Base-by-base conservation (phyloP, 371 early-diverging fungal genomes). In the Paraphysoderma sedebokerense region DNA sequence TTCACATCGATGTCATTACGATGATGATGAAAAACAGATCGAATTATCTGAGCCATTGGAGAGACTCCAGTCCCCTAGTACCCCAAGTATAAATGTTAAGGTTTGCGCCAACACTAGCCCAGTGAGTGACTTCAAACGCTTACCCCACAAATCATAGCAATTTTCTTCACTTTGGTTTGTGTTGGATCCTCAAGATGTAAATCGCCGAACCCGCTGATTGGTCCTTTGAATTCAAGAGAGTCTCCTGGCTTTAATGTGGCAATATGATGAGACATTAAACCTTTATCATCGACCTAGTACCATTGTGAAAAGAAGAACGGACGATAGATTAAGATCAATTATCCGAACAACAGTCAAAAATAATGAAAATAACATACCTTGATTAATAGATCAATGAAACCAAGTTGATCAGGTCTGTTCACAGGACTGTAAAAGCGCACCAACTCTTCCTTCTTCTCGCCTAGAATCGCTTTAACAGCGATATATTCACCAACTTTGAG, bases 201-300 rank as follows among this genome's bases (percentile, higher is more conserved):
- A 5, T 42, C 13, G 3, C 30, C 30, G 42, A 42, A 42, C 6
- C 5, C 8, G 26, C 42, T 31, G n/a, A 42, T 17, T 13, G 42
- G 42, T 2, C 42, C 42, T 22, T 42, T 42, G 28, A 42, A 42
- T 31, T 42, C 42, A 32, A 42, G 42, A 5, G 42, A n/a, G 27
- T 42, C 42, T 8, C 42, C 42, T 8, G 42, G 42, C 28, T 11
- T 12, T 22, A 42, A 3, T 31, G 42, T 5, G 27, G n/a, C 42
- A 15, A 42, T 42, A 22, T 42, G 42, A 8, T 42, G 5, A 6
- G 42, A 22, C 42, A 42, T 42, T 8, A 9, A 17, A 32, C 42
- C 42, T n/a, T 5, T 9, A 22, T 42, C 42, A 32, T 42, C 42
- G 27, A 28, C 28, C n/a, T n/a, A n/a, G n/a, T n/a, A n/a, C n/a